Conservation (phyloP, 2,329 filamentous ascomycete genomes). For the Monosporascus sp. region DNA sequence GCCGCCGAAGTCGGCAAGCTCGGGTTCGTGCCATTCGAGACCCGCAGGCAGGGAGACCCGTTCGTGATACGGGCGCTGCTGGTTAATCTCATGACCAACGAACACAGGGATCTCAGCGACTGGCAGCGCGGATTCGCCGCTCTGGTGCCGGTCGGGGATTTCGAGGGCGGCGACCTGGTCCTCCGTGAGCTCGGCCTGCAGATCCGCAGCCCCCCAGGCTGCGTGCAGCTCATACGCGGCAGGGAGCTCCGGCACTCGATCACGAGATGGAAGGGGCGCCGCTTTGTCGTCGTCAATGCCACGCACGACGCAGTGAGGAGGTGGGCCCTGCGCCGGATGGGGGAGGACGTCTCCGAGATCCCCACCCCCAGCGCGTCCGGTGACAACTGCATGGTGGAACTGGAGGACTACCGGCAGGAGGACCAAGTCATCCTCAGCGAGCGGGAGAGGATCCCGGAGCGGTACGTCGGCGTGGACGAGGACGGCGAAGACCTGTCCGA, state of each 20-base stretch:
- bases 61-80: neutral
- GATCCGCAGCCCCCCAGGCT: neutral
- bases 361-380: neutral
- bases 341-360: neutral
- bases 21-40: neutral
- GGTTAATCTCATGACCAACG: constrained; percentile 2
- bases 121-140: neutral
- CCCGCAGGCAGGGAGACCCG: neutral
- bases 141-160: neutral
- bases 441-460: neutral
- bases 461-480: neutral
- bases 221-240: neutral
- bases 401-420: neutral
- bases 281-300: neutral
- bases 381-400: neutral
- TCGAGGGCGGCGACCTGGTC: neutral
- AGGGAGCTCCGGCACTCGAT: constrained; percentile 1
- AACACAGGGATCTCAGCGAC: neutral
- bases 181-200: neutral
- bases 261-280: neutral
- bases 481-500: too few species aligned
- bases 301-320: constrained; percentile 1
- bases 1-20: neutral
- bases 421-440: neutral
- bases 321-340: neutral